Percentiles rank a stretch among this genome's conserved stretches.
These are phyloP conservation scores for Blastobotrys mokoenaii DNA, from an alignment of 805 yeast genomes.

Conservation along the genomic window DNA sequence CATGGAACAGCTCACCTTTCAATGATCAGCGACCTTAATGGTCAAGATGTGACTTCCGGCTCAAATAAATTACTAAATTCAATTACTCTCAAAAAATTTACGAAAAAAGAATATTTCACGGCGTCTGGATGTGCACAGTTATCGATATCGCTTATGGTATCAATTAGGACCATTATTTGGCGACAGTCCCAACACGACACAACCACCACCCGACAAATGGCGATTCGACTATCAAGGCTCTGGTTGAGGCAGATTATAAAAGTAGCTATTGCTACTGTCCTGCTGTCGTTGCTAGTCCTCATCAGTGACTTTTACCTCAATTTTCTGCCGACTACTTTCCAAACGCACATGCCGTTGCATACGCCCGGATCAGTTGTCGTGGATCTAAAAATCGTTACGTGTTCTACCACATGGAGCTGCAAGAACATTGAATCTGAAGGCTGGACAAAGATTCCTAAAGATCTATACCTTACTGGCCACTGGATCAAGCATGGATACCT, in stretches of 20 bases:
- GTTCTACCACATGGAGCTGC: slow-evolving; percentile 23
- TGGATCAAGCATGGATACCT: slow-evolving; percentile 39
- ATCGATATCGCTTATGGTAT: too few species aligned
- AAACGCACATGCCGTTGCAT: slow-evolving; percentile 32
- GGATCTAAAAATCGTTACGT: slow-evolving; percentile 34
- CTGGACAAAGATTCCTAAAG: slow-evolving; percentile 41
- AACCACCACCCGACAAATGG: background rate
- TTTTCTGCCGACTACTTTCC: slow-evolving; percentile 29
- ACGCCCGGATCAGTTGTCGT: slow-evolving; percentile 37
- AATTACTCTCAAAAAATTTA: too few species aligned
- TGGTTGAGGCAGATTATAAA: background rate
- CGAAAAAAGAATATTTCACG: too few species aligned
- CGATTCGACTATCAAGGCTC: slow-evolving; percentile 4
- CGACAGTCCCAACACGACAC: too few species aligned
- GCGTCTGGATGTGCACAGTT: too few species aligned
- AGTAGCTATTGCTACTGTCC: slow-evolving; percentile 5
- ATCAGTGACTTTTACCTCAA: slow-evolving; percentile 34
- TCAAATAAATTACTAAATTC: too few species aligned
- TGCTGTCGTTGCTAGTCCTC: slow-evolving; percentile 22
- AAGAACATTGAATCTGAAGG: slow-evolving; percentile 21
- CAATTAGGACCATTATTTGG: too few species aligned
- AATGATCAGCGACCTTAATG: too few species aligned
- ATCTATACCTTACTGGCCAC: slow-evolving; percentile 33
- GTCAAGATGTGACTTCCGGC: too few species aligned
- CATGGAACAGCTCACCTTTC: too few species aligned